Evolutionary conservation across 2,329 filamentous ascomycete genomes (phyloP), one percentile per base, ranked within the genome.

Genomic region (Ceratocystis destructans): DNA sequence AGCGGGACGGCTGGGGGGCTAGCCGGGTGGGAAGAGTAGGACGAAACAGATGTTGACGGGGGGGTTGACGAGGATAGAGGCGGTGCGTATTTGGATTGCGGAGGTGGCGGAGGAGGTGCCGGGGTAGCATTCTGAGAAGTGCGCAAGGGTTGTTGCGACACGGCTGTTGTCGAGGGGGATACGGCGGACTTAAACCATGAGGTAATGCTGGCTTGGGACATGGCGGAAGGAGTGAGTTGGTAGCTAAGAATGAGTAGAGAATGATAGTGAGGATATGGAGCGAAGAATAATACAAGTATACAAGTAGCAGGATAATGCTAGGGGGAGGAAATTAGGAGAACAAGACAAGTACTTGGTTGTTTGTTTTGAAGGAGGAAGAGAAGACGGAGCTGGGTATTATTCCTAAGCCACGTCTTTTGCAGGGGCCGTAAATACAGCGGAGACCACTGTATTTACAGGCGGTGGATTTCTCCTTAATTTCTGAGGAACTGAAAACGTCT

Each of bases 191-290:
- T 75, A 73, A 87, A 86, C 76, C 87, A 87, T 65, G 82, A 85
- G 65, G 80, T 81, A 71, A 87, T 86, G 59, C 83, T 85, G 48
- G 79, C 74, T 71, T 85, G 81, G 28, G 74, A 77, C 77, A 79
- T 79, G 70, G 67, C 71, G 68, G 64, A 41, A 55, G 22, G 41
- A 7, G 17, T 6, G 50, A 31, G 50, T 8, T 53, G 12, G 48
- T 22, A 53, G 48, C 6, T 20, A 22, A 20, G 48, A n/a, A 20
- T 53, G 48, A 41, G 37, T 15, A 41, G 37, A 41, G 3, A 41
- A 41, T 41, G 37, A 41, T 41, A 15, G 10, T 41, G 46, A 22
- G 17, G 17, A 48, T n/a, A 48, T 48, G 46, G 46, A 48, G 17
- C 17, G 46, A 48, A 20, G 20, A 22, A 48, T 20, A n/a, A 48